phyloP scores from a whole-genome alignment of 331 rosid species.

The Phaseolus coccineus region DNA sequence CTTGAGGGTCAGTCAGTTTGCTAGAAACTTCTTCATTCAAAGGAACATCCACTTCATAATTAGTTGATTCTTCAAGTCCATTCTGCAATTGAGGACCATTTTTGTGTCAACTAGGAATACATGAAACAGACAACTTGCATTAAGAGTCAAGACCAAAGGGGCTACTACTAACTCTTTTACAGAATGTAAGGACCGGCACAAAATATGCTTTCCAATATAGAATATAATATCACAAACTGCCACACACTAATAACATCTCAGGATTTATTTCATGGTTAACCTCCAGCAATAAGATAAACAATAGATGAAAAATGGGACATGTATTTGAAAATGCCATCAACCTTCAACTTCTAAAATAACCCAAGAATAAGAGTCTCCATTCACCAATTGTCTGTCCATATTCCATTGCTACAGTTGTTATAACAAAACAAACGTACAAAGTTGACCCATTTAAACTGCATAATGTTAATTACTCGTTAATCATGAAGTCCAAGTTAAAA shows the following conservation, averaged over 20 bases:
- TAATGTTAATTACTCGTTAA: constrained; percentile 3
- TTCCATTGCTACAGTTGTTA: constrained; percentile 9
- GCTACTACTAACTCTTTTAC: constrained; percentile 13
- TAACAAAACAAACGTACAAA: constrained; percentile 36
- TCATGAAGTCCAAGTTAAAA: constrained; percentile 2
- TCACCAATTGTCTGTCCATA: constrained; percentile 19
- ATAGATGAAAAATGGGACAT: constrained; percentile 6
- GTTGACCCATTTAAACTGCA: background rate
- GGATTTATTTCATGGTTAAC: constrained; percentile 13
- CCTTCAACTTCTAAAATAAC: constrained; percentile 20
- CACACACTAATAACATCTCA: constrained; percentile 15
- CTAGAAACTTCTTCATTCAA: constrained; percentile 20
- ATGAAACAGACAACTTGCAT: background rate
- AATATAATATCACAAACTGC: constrained; percentile 18
- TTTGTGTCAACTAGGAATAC: constrained; percentile 34
- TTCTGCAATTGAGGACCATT: constrained; percentile 47
- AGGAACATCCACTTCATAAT: constrained; percentile 37
- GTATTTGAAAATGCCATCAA: constrained; percentile 17
- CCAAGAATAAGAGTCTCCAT: constrained; percentile 16
- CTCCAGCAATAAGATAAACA: constrained; percentile 8
- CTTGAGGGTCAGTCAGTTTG: constrained; percentile 33
- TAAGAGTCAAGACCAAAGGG: constrained; percentile 11
- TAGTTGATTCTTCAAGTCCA: constrained; percentile 40
- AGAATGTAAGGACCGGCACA: constrained; percentile 6
- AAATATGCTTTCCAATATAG: background rate